phyloP scores from a whole-genome alignment of 2,329 filamentous ascomycete species.

The Hypomyces perniciosus region DNA sequence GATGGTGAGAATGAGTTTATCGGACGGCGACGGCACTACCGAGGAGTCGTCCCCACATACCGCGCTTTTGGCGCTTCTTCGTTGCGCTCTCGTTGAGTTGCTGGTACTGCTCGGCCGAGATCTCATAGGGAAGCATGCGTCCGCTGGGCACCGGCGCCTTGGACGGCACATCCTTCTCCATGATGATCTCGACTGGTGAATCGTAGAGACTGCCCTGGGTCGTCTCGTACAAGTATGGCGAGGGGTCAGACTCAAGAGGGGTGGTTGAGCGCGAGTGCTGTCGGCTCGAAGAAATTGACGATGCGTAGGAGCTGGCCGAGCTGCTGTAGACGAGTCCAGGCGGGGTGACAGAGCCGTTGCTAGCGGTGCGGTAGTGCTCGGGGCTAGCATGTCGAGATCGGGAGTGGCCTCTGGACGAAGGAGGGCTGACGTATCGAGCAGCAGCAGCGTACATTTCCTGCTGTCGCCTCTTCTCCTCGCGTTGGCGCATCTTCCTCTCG shows the following conservation, averaged over 20 bases:
- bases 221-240: constrained; percentile 37
- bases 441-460: constrained; percentile 31
- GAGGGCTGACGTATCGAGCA: constrained; percentile 39
- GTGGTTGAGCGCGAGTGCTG: constrained; percentile 48
- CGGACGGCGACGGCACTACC: constrained; percentile 38
- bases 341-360: constrained; percentile 35
- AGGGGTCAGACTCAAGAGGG: constrained; percentile 40
- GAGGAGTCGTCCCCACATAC: constrained; percentile 50
- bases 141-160: constrained; percentile 28
- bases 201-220: constrained; percentile 40
- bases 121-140: constrained; percentile 49
- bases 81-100: constrained; percentile 40
- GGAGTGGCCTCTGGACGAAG: constrained; percentile 39
- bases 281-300: constrained; percentile 41
- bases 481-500: constrained; percentile 44
- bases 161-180: constrained; percentile 32
- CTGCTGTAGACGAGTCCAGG: constrained; percentile 45
- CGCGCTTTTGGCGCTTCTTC: constrained; percentile 46
- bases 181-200: constrained; percentile 42
- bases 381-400: constrained; percentile 36
- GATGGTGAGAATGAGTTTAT: constrained; percentile 16
- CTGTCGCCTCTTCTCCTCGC: constrained; percentile 39
- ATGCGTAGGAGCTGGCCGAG: constrained; percentile 45
- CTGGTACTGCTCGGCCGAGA: constrained; percentile 46
- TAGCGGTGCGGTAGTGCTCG: constrained; percentile 34